Evolutionary conservation across 345 rosid genomes (phyloP).

Genomic region (Eucalyptus melliodora): DNA sequence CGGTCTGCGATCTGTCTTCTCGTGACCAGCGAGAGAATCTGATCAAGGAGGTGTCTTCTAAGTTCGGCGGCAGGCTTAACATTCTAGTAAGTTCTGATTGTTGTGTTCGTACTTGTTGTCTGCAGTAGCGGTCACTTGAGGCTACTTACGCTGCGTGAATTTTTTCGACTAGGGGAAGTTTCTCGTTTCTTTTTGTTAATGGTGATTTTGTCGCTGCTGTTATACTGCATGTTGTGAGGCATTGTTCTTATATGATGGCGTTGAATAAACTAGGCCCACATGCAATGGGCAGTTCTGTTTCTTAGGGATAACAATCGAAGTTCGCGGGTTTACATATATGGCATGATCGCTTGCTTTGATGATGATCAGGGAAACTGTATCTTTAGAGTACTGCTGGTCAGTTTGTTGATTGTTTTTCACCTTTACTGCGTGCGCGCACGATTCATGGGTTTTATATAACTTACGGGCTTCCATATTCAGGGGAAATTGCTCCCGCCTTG

Average conservation of each 20-base stretch:
- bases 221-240: background rate
- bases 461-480: background rate
- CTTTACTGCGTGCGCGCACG: accelerated
- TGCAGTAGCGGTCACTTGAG: background rate
- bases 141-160: background rate
- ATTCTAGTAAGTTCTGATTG: constrained; percentile 30
- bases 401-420: background rate
- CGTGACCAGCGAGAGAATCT: constrained; percentile 38
- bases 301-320: background rate
- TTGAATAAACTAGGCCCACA: background rate
- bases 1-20: constrained; percentile 59
- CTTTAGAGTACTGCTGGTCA: background rate
- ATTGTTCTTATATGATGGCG: background rate
- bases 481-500: background rate
- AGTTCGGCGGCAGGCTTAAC: constrained; percentile 46
- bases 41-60: constrained; percentile 34
- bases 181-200: background rate
- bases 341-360: background rate
- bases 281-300: background rate
- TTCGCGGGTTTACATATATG: background rate
- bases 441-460: background rate
- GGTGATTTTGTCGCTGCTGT: background rate
- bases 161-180: background rate
- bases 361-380: background rate
- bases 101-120: background rate